Percentiles rank a stretch among this genome's conserved stretches.
Conservation (phyloP, 2,329 filamentous ascomycete genomes). For the Diaporthe humulicola region DNA sequence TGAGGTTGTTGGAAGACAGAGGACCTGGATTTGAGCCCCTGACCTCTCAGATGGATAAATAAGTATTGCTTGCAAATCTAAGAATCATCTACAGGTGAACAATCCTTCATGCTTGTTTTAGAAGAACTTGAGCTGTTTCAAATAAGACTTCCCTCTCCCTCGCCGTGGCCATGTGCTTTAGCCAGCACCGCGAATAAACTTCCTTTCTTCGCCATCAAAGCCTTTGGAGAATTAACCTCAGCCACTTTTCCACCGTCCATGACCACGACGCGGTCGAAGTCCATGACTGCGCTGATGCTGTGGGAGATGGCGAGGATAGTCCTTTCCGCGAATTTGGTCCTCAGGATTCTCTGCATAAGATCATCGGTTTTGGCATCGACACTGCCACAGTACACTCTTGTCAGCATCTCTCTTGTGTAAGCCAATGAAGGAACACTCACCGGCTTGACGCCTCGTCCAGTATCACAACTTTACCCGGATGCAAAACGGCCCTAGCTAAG, state of each 20-base stretch:
- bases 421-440: neutral
- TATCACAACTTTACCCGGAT: slow-evolving; percentile 36
- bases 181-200: neutral
- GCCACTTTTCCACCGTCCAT: slow-evolving; percentile 9
- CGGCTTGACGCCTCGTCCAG: neutral
- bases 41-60: too few species aligned
- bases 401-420: neutral
- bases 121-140: neutral
- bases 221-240: neutral
- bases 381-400: slow-evolving; percentile 2
- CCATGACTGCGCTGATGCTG: neutral
- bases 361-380: neutral
- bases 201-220: neutral
- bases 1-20: too few species aligned
- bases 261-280: slow-evolving; percentile 20
- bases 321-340: neutral
- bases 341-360: neutral
- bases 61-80: neutral
- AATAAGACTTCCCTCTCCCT: neutral
- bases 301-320: slow-evolving; percentile 13
- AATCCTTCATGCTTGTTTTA: neutral
- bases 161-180: neutral
- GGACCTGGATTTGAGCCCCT: too few species aligned
- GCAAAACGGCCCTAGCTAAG: slow-evolving; percentile 62
- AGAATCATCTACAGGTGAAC: neutral